Evolutionary conservation across 371 early-diverging fungal species (phyloP), one percentile per base, ranked within the genome.

Genomic region (Sporodiniella umbellata): DNA sequence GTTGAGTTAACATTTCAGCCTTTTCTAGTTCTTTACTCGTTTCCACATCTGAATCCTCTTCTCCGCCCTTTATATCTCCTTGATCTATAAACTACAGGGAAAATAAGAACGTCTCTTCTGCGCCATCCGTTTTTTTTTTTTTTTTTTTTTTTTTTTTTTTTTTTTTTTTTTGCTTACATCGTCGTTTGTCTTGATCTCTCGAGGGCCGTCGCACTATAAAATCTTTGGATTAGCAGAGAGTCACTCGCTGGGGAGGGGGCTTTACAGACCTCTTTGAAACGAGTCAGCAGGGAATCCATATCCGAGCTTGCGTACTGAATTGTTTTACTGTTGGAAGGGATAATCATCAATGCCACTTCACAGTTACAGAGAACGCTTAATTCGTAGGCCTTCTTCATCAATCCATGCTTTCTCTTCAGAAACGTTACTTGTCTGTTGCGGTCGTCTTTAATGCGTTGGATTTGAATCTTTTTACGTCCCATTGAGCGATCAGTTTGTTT

Each of bases 351-450:
- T 0, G 88, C 94, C 37, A 99, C 90, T 65, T 99, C 95, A 70
- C 95, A 93, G 60, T 92, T 93, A 75, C 98, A 98, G 15, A 98
- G 84, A 2, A 94, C 91, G 56, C 86, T 86, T 21, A 99, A 86
- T 69, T 99, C 99, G 76, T 93, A 95, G 1, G 99, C 97, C 72
- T 99, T 99, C 73, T 99, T 99, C 91, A 99, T 93, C 48, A 99
- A 79, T 11, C 99, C 99, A 52, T 88, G 85, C 76, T 98, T 98
- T 57, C 99, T 85, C 70, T 99, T 99, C 48, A 90, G 80, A 73
- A 98, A 99, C 8, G 99, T 52, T 17, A 44, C 44, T 78, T 94
- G 94, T 42, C 92, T 81, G 80, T 93, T 95, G 45, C 95, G 86
- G 62, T 94, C 94, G 58, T 94, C 95, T 58, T 77, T 68, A 62